These are phyloP conservation scores for Umbelopsis sp. DNA, from an alignment of 371 early-diverging fungal genomes.

Conservation along the genomic window DNA sequence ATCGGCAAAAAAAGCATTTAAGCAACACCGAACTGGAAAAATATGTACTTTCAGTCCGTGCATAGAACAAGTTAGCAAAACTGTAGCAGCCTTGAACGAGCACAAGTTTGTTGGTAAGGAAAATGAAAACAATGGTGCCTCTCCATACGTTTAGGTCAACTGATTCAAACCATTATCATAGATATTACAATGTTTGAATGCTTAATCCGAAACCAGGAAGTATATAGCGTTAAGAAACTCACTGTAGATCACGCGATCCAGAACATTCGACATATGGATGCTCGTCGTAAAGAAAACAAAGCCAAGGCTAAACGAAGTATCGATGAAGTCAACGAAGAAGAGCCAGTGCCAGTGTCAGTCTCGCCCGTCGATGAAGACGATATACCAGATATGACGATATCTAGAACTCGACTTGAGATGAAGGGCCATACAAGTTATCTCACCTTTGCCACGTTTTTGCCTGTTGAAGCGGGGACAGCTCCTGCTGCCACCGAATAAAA, in stretches of 20 bases:
- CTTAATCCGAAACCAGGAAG: conserved; percentile 65
- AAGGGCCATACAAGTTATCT: conserved; percentile 92
- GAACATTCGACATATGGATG: conserved; percentile 24
- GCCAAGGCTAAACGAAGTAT: conserved; percentile 33
- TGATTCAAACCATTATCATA: conserved; percentile 17
- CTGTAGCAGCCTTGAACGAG: conserved; percentile 75
- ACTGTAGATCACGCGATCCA: conserved; percentile 56
- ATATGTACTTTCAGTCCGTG: conserved; percentile 96
- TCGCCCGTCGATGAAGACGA: conserved; percentile 32
- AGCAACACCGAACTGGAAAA: conserved; percentile 74
- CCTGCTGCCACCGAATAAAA: conserved; percentile 14
- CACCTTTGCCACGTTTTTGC: conserved; percentile 86
- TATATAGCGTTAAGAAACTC: conserved; percentile 51
- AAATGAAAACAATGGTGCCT: neutral
- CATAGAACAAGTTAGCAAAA: conserved; percentile 91
- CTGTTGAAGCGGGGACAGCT: conserved; percentile 27
- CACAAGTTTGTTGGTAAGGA: conserved; percentile 76
- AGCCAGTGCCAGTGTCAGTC: conserved; percentile 23
- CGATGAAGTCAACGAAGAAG: conserved; percentile 24
- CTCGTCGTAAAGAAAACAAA: conserved; percentile 41
- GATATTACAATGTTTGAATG: conserved; percentile 88
- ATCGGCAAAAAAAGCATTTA: conserved; percentile 82
- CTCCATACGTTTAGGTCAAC: too few species aligned
- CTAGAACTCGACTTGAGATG: conserved; percentile 47
- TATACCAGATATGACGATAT: conserved; percentile 39